Evolutionary conservation across 2,329 filamentous ascomycete species (phyloP).

Genomic region (Fusarium sp.): DNA sequence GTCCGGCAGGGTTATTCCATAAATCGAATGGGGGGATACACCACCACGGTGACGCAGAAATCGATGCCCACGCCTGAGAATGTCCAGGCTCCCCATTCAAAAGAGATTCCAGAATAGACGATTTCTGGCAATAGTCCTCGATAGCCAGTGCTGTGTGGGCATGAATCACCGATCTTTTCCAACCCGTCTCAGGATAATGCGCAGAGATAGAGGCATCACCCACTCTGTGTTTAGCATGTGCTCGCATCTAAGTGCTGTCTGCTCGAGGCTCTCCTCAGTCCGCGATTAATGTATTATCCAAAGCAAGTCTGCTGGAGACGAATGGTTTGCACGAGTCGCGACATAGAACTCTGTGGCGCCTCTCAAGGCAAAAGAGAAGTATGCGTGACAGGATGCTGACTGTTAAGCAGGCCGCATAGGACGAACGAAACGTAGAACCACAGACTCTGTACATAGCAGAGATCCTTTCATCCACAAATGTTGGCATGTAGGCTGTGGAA

Average conservation of each 20-base stretch:
- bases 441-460: background rate
- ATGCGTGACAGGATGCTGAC: background rate
- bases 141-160: constrained; percentile 2
- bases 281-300: background rate
- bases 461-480: background rate
- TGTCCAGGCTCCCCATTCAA: background rate
- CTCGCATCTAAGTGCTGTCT: too few relatives aligned
- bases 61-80: background rate
- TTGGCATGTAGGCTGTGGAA: background rate
- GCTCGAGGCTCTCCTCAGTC: too few relatives aligned
- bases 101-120: background rate
- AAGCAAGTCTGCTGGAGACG: too few relatives aligned
- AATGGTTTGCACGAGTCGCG: constrained; percentile 2
- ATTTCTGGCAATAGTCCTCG: background rate
- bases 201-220: too few relatives aligned
- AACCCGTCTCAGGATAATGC: background rate
- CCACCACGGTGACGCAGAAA: constrained; percentile 1
- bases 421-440: background rate
- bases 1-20: constrained; percentile 1
- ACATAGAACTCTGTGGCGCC: background rate
- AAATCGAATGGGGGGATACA: background rate
- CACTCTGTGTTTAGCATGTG: too few relatives aligned
- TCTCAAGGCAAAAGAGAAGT: background rate
- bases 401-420: constrained; percentile 1
- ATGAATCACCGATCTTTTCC: constrained; percentile 6